Evolutionary conservation across 768 basidiomycete species (phyloP).

Genomic region (Russula emetica): DNA sequence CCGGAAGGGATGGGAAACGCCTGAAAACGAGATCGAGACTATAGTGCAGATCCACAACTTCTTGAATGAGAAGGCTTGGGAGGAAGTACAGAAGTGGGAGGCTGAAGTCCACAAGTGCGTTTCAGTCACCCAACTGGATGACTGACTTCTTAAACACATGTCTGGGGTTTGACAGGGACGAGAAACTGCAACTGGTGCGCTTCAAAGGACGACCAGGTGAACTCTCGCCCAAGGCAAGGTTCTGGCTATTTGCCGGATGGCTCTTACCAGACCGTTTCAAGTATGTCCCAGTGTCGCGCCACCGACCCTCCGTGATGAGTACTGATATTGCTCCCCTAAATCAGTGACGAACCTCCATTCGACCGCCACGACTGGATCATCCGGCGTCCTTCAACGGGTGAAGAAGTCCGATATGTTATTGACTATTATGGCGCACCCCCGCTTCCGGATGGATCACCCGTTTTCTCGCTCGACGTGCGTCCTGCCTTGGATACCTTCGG

Average conservation of each 20-base stretch:
- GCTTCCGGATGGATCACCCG: slow-evolving; percentile 86
- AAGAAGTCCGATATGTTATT: slow-evolving; percentile 92
- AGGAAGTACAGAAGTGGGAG: slow-evolving; percentile 93
- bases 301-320: slow-evolving; percentile 4
- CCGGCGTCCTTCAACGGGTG: slow-evolving; percentile 69
- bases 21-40: slow-evolving; percentile 90
- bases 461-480: slow-evolving; percentile 92
- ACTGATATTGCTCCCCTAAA: not conserved
- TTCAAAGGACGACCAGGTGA: slow-evolving; percentile 92
- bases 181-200: slow-evolving; percentile 68
- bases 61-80: slow-evolving; percentile 94
- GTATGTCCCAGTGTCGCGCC: slow-evolving; percentile 41
- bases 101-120: slow-evolving; percentile 58
- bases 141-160: not conserved
- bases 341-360: slow-evolving; percentile 87
- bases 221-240: slow-evolving; percentile 88
- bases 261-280: slow-evolving; percentile 86
- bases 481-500: slow-evolving; percentile 86
- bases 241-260: slow-evolving; percentile 84
- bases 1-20: slow-evolving; percentile 95
- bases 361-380: slow-evolving; percentile 96
- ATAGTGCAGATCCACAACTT: slow-evolving; percentile 99
- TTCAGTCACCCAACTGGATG: not conserved
- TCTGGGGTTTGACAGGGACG: slow-evolving; percentile 42
- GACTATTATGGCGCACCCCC: slow-evolving; percentile 97